These are phyloP conservation scores for Rhodotorula glutinis DNA, from an alignment of 1,284 basidiomycete species.

Conservation along the genomic window DNA sequence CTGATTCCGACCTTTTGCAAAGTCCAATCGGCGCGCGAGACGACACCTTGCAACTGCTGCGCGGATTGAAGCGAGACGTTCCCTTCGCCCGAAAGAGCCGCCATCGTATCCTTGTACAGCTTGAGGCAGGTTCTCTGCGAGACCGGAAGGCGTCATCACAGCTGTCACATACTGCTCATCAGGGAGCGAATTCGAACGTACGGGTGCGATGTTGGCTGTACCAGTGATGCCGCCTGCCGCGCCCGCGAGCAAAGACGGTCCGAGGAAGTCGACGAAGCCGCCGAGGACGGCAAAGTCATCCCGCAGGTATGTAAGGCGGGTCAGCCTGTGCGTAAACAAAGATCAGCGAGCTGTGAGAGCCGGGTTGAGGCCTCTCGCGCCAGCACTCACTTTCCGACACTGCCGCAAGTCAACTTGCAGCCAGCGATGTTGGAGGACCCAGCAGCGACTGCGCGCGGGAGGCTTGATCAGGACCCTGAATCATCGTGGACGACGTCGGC, in stretches of 20 bases:
- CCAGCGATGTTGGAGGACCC: slow-evolving; percentile 28
- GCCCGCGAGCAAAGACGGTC: slow-evolving; percentile 22
- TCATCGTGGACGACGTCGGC: neutral
- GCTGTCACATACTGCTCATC: too few species aligned
- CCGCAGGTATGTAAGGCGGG: slow-evolving; percentile 29
- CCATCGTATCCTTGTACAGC: slow-evolving; percentile 27
- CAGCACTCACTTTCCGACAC: slow-evolving; percentile 25
- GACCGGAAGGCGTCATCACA: too few species aligned
- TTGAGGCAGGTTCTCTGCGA: slow-evolving; percentile 32
- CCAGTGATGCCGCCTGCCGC: slow-evolving; percentile 37
- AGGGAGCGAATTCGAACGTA: too few species aligned
- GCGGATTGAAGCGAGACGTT: slow-evolving; percentile 4
- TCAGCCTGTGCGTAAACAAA: slow-evolving; percentile 13
- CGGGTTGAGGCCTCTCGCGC: too few species aligned
- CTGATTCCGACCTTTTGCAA: slow-evolving; percentile 27
- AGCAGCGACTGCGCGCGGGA: slow-evolving; percentile 12
- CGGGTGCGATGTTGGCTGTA: slow-evolving; percentile 30
- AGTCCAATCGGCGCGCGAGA: slow-evolving; percentile 32
- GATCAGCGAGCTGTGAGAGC: neutral
- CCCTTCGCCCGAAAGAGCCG: slow-evolving; percentile 21
- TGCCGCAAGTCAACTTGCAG: slow-evolving; percentile 40
- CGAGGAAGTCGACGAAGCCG: slow-evolving; percentile 40
- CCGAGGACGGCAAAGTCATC: slow-evolving; percentile 38
- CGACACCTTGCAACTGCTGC: slow-evolving; percentile 17
- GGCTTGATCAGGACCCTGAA: too few species aligned